phyloP scores from a whole-genome alignment of 495 filamentous ascomycete species.

The Xylaria palmicola region DNA sequence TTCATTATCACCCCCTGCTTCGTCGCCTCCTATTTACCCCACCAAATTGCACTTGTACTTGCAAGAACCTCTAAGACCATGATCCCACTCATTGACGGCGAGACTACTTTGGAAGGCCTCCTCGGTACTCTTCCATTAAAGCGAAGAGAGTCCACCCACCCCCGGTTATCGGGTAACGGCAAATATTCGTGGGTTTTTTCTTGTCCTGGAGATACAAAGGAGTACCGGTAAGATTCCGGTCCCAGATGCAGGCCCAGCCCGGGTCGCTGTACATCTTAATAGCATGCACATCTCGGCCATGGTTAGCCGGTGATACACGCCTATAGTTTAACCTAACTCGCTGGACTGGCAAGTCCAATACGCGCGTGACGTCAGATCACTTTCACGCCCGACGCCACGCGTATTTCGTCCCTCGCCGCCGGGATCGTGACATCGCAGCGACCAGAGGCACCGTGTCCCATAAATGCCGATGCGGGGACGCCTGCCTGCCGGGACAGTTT shows the following conservation, averaged over 20 bases:
- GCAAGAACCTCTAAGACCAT: neutral
- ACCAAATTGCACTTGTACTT: neutral
- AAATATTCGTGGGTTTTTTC: neutral
- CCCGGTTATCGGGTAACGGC: neutral
- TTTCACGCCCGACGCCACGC: neutral
- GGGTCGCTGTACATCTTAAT: neutral
- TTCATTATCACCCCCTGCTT: neutral
- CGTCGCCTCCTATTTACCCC: neutral
- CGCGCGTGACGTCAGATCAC: neutral
- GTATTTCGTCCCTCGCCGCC: neutral
- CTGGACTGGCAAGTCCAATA: neutral
- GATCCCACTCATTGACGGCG: neutral
- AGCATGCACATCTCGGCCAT: neutral
- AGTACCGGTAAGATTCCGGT: neutral
- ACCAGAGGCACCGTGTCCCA: too few relatives aligned
- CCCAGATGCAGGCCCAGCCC: neutral
- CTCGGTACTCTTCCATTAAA: too few relatives aligned
- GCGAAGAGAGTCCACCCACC: neutral
- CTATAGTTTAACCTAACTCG: neutral
- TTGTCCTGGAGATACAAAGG: neutral
- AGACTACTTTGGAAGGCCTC: neutral
- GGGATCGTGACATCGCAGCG: too few relatives aligned
- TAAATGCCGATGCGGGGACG: too few relatives aligned
- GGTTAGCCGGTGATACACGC: neutral
- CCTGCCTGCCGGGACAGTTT: too few relatives aligned